A percentile compares a stretch with the other conserved stretches of the same genome.
Evolutionary conservation across 2,329 filamentous ascomycete species (phyloP).

Genomic region (Dactylellina leptospora): DNA sequence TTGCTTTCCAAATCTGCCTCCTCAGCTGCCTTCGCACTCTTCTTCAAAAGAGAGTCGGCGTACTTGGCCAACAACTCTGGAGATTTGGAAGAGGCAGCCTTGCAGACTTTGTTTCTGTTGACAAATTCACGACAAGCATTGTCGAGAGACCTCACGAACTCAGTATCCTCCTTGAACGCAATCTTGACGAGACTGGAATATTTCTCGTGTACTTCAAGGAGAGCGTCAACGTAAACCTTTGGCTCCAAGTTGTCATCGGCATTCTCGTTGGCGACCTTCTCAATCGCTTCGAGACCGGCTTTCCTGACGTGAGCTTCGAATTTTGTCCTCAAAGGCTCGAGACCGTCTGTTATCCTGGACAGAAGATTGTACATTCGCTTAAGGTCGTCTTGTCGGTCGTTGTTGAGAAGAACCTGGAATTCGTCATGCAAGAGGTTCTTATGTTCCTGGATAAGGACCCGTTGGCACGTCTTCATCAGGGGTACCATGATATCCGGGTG

Average conservation of each 20-base stretch:
- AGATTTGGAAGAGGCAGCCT: slow-evolving; percentile 89
- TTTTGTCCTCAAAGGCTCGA: slow-evolving; percentile 83
- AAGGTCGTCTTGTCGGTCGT: slow-evolving; percentile 94
- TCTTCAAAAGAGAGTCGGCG: slow-evolving; percentile 88
- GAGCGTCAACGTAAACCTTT: slow-evolving; percentile 93
- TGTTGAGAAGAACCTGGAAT: slow-evolving; percentile 91
- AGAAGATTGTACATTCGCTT: slow-evolving; percentile 94
- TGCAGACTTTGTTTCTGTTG: slow-evolving; percentile 96
- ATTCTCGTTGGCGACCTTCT: slow-evolving; percentile 82
- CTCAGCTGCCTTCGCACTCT: slow-evolving; percentile 89
- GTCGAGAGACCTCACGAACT: slow-evolving; percentile 94
- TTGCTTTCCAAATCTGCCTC: slow-evolving; percentile 92
- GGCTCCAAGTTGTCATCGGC: slow-evolving; percentile 85
- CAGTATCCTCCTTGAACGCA: slow-evolving; percentile 92
- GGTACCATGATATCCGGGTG: slow-evolving; percentile 86
- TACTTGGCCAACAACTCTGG: slow-evolving; percentile 96
- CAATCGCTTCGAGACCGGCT: slow-evolving; percentile 84
- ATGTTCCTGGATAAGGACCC: slow-evolving; percentile 88
- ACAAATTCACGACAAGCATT: slow-evolving; percentile 97
- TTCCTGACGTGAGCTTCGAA: slow-evolving; percentile 95
- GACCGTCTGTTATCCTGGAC: slow-evolving; percentile 84
- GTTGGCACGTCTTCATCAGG: slow-evolving; percentile 86
- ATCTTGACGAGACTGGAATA: slow-evolving; percentile 91
- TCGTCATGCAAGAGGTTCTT: slow-evolving; percentile 87
- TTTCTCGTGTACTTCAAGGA: slow-evolving; percentile 91